Evolutionary conservation across 768 basidiomycete genomes (phyloP), one percentile per base, ranked within the genome.

Genomic region (Xanthoconium stramineum): DNA sequence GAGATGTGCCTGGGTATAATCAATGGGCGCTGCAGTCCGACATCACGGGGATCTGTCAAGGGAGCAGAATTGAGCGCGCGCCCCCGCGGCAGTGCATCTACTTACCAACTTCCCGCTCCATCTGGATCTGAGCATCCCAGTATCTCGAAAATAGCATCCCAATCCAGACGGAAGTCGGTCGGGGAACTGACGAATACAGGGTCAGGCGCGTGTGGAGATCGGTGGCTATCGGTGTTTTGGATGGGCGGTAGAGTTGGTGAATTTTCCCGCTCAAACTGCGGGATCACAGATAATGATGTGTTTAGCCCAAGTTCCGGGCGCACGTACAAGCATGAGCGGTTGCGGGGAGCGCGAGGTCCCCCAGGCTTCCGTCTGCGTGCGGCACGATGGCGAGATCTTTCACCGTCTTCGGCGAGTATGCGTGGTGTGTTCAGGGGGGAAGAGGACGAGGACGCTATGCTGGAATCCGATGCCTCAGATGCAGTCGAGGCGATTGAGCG

Each of bases 91-190:
- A 35, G 7, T 32, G 52, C 35, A 46, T 40, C n/a, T 14, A 39
- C 64, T 66, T 36, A 64, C 67, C 42, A 61, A 20, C 45, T 53
- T 35, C 37, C 36, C 10, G n/a, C 11, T 19, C 10, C 17, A 28
- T 51, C 51, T 11, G 15, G 24, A 28, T 58, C 40, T 13, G 63
- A 59, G 39, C 56, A 61, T 24, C 55, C 69, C 39, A 71, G 46
- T 24, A 66, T 30, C n/a, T 71, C 66, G 40, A 72, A 71, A 57
- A 71, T 71, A 15, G 33, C 51, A 44, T 71, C 71, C 70, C 70
- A 71, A 42, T 71, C 71, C 12, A 71, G 51, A 17, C 49, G 65
- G 15, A 55, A 62, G 32, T 66, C 58, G 38, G 59, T 55, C 0
- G 67, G 61, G 8, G 69, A 57, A 20, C 11, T 52, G 24, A 53